Evolutionary conservation across 805 yeast genomes (phyloP).

Genomic region (Metschnikowia corniflorae): DNA sequence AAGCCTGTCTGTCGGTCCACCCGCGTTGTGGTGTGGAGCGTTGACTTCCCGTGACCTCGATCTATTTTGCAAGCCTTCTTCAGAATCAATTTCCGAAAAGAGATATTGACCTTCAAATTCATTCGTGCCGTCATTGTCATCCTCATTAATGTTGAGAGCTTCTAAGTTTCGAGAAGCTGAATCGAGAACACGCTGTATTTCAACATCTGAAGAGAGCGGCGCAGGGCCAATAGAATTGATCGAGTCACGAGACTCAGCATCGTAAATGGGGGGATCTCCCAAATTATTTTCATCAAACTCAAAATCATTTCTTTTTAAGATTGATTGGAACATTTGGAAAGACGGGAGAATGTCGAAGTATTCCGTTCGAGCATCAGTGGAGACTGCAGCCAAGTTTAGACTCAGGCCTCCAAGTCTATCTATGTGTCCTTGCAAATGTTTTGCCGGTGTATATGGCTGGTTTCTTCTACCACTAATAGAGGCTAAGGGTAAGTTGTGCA

Average conservation of each 20-base stretch:
- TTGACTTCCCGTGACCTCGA: constrained; percentile 4
- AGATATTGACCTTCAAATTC: constrained; percentile 17
- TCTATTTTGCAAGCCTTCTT: constrained; percentile 16
- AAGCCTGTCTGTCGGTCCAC: neutral
- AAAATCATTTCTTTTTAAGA: constrained; percentile 39
- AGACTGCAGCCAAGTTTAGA: constrained; percentile 8
- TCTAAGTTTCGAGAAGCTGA: constrained; percentile 10
- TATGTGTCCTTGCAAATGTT: constrained; percentile 35
- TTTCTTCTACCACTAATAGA: constrained; percentile 12
- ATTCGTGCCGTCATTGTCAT: constrained; percentile 10
- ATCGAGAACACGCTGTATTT: constrained; percentile 8
- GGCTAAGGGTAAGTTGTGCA: neutral
- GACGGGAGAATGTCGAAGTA: constrained; percentile 61
- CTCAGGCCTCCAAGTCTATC: constrained; percentile 20
- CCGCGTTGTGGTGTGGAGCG: neutral
- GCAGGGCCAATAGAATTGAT: constrained; percentile 6
- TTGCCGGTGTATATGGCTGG: constrained; percentile 33
- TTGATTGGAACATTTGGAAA: constrained; percentile 62
- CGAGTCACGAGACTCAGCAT: constrained; percentile 24
- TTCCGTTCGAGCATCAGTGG: constrained; percentile 18
- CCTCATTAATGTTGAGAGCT: constrained; percentile 1
- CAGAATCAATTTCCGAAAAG: constrained; percentile 16
- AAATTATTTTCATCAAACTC: constrained; percentile 35
- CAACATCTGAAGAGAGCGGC: neutral
- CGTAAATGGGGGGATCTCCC: constrained; percentile 36